phyloP scores from a whole-genome alignment of 2,329 filamentous ascomycete genomes.

The Colletotrichum sojae region DNA sequence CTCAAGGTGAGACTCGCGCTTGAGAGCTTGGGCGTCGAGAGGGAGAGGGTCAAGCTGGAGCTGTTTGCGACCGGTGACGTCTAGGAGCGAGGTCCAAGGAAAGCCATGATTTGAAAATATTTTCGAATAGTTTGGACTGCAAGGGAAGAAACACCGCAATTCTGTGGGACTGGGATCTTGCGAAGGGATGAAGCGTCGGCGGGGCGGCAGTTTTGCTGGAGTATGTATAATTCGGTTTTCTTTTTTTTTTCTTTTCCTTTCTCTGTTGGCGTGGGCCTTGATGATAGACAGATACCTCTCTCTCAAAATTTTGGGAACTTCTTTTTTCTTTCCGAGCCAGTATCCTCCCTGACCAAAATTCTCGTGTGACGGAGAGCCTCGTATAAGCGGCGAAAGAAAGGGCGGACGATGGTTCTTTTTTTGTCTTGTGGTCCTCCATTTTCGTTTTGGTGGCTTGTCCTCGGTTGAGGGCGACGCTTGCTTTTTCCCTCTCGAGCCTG shows the following conservation, averaged over 20 bases:
- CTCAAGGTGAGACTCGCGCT: slow-evolving; percentile 67
- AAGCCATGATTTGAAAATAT: slow-evolving; percentile 14
- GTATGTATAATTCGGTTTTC: neutral
- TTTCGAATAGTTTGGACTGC: neutral
- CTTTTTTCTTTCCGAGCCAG: neutral
- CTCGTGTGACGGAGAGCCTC: neutral
- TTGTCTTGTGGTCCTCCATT: neutral
- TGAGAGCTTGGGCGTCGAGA: slow-evolving; percentile 67
- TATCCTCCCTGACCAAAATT: neutral
- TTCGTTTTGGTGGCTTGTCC: slow-evolving; percentile 13
- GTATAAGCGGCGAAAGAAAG: neutral
- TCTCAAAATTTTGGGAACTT: neutral
- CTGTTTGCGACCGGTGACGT: slow-evolving; percentile 73
- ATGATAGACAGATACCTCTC: slow-evolving; percentile 36
- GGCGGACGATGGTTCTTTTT: slow-evolving; percentile 23
- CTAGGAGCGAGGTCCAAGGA: slow-evolving; percentile 15
- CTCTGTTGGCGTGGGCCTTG: slow-evolving; percentile 2
- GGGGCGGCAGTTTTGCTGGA: slow-evolving; percentile 13
- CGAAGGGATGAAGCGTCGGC: slow-evolving; percentile 28
- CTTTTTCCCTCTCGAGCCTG: slow-evolving; percentile 26
- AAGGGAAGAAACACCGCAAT: neutral
- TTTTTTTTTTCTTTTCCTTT: neutral
- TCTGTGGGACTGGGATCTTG: slow-evolving; percentile 24
- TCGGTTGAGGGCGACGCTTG: slow-evolving; percentile 13
- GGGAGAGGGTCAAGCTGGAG: slow-evolving; percentile 75